phyloP scores from a whole-genome alignment of 495 filamentous ascomycete species.

The Staphylotrichum longicolle region DNA sequence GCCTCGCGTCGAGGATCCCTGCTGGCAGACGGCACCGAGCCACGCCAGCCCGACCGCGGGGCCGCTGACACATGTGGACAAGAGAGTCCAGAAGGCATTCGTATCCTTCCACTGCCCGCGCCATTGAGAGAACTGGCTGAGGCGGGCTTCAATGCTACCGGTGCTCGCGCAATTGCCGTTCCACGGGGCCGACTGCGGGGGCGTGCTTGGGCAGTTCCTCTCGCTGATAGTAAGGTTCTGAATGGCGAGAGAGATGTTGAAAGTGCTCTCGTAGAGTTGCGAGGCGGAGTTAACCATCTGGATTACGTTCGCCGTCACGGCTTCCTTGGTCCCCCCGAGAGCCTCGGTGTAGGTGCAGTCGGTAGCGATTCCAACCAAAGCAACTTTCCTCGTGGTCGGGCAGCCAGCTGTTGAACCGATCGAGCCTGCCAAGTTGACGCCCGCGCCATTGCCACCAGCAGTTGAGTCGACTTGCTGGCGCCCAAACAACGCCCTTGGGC shows the following conservation, averaged over 20 bases:
- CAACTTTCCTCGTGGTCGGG: conserved; percentile 82
- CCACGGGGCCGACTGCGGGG: conserved; percentile 68
- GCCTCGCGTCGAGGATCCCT: conserved; percentile 47
- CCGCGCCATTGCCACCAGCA: conserved; percentile 71
- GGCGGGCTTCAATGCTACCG: conserved; percentile 69
- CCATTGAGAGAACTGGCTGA: conserved; percentile 89
- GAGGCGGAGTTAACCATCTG: conserved; percentile 83
- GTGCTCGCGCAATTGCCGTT: conserved; percentile 67
- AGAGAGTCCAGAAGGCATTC: conserved; percentile 91
- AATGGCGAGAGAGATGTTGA: conserved; percentile 91
- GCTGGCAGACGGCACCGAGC: conserved; percentile 83
- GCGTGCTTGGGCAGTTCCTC: conserved; percentile 61
- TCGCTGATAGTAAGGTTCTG: conserved; percentile 77
- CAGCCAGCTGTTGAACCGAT: conserved; percentile 83
- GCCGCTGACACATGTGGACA: conserved; percentile 81
- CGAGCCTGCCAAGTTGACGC: conserved; percentile 75
- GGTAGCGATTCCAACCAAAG: conserved; percentile 86
- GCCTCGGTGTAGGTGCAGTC: conserved; percentile 80
- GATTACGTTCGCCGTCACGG: conserved; percentile 70
- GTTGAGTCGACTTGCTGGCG: conserved; percentile 50
- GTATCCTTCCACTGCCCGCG: conserved; percentile 65
- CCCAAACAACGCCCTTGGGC: conserved; percentile 38
- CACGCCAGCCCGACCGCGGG: conserved; percentile 90
- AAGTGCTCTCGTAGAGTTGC: conserved; percentile 77
- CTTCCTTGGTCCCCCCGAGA: conserved; percentile 58